A percentile compares a stretch with the other conserved stretches of the same genome.
Conservation (phyloP, 352 stramenopile species). For the Phytopythium ostracodes region DNA sequence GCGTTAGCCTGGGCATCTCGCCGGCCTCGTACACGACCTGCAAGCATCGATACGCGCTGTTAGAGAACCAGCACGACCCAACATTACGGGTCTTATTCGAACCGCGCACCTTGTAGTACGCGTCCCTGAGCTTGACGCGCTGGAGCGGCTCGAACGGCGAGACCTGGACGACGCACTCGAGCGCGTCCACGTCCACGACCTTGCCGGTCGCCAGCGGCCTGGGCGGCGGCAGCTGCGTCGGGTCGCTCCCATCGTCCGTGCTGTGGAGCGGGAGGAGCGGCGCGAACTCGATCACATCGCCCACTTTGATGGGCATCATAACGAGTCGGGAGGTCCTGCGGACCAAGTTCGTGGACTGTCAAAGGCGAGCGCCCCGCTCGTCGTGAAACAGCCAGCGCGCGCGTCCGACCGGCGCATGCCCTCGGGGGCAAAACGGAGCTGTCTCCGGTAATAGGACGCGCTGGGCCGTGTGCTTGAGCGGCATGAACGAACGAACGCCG, state of each 20-base stretch:
- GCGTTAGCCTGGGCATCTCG: slow-evolving; percentile 25
- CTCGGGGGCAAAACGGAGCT: neutral
- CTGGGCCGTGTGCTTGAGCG: no score
- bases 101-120: slow-evolving; percentile 29
- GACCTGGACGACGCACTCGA: slow-evolving; percentile 31
- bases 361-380: neutral
- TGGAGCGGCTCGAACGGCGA: slow-evolving; percentile 40
- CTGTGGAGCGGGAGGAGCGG: neutral
- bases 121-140: slow-evolving; percentile 22
- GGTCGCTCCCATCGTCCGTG: neutral
- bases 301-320: slow-evolving; percentile 29
- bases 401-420: neutral
- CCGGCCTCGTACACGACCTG: slow-evolving; percentile 42
- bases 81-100: neutral
- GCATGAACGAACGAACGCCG: neutral
- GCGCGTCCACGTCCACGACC: slow-evolving; percentile 28
- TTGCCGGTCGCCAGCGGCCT: slow-evolving; percentile 14
- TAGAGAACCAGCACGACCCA: neutral
- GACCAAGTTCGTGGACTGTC: neutral
- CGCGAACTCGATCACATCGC: slow-evolving; percentile 47
- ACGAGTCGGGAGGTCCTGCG: neutral
- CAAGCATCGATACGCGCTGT: neutral
- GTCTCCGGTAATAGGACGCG: neutral
- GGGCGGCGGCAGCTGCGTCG: neutral
- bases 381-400: neutral